Evolutionary conservation across 495 filamentous ascomycete genomes (phyloP).

Genomic region (Penicillium maclennaniae): DNA sequence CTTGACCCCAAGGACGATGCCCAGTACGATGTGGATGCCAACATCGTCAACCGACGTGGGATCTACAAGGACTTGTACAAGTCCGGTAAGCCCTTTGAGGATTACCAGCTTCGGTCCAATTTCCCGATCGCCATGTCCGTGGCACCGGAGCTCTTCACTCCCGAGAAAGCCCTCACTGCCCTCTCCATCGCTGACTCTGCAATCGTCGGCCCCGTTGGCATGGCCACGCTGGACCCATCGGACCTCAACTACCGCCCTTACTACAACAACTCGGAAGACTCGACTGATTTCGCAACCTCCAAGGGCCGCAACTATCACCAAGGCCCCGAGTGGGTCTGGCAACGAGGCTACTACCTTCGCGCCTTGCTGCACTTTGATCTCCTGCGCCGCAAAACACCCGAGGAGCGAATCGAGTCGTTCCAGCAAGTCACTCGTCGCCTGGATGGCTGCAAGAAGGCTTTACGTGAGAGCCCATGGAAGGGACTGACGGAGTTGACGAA

Average conservation of each 20-base stretch:
- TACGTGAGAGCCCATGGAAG: conserved; percentile 77
- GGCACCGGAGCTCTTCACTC: conserved; percentile 80
- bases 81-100: conserved; percentile 90
- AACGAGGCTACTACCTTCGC: conserved; percentile 87
- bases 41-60: conserved; percentile 78
- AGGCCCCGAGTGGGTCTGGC: conserved; percentile 99
- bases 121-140: conserved; percentile 96
- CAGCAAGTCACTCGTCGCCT: conserved; percentile 88
- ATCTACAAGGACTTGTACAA: conserved; percentile 97
- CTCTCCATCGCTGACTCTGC: conserved; percentile 73
- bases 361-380: conserved; percentile 90
- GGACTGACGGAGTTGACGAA: conserved; percentile 93
- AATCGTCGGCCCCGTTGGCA: conserved; percentile 83
- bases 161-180: conserved; percentile 68
- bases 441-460: conserved; percentile 73
- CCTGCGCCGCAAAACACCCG: conserved; percentile 57
- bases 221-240: conserved; percentile 89
- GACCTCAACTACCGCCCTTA: conserved; percentile 91
- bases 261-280: conserved; percentile 94
- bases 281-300: conserved; percentile 77
- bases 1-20: conserved; percentile 59
- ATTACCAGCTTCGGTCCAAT: conserved; percentile 94
- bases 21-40: conserved; percentile 74
- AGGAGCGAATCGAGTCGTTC: conserved; percentile 75
- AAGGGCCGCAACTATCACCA: conserved; percentile 98